phyloP scores from a whole-genome alignment of 1,139 yeast genomes.

The Sugiyamaella neomexicana region DNA sequence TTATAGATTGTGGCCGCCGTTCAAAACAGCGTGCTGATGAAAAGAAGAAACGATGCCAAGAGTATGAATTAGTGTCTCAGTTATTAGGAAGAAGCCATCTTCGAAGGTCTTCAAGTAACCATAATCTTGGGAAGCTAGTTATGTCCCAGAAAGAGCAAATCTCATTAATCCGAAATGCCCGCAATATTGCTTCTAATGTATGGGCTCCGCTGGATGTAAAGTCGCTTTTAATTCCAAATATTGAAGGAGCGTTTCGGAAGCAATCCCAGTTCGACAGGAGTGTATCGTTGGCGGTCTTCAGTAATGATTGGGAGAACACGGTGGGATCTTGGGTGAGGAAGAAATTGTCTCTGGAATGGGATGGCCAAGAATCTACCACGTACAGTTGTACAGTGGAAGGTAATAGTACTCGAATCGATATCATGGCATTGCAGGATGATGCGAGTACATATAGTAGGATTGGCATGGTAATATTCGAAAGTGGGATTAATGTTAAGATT shows the following conservation, averaged over 20 bases:
- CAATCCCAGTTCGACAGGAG: constrained; percentile 25
- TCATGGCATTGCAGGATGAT: constrained; percentile 31
- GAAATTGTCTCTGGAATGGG: constrained; percentile 34
- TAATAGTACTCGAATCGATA: constrained; percentile 18
- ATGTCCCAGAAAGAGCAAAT: constrained; percentile 13
- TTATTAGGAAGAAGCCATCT: constrained; percentile 28
- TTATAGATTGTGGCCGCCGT: constrained; percentile 24
- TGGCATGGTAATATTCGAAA: constrained; percentile 34
- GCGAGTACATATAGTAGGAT: constrained; percentile 27
- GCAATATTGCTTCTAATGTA: constrained; percentile 22
- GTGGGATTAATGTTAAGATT: constrained; percentile 29
- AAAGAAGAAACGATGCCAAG: constrained; percentile 27
- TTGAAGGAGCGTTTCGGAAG: constrained; percentile 24
- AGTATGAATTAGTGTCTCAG: constrained; percentile 28
- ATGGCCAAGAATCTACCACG: constrained; percentile 19
- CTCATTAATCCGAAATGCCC: constrained; percentile 14
- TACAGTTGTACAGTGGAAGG: constrained; percentile 14
- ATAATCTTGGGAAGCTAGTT: constrained; percentile 26
- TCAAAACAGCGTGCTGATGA: constrained; percentile 30
- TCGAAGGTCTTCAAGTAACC: constrained; percentile 5
- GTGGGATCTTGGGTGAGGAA: constrained; percentile 37
- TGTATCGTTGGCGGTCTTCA: constrained; percentile 26
- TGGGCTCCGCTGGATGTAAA: constrained; percentile 34
- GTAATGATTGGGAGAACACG: constrained; percentile 36
- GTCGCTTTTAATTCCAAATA: constrained; percentile 3